These are phyloP conservation scores for Dipodascus geniculatus DNA, from an alignment of 805 yeast genomes.

Conservation along the genomic window DNA sequence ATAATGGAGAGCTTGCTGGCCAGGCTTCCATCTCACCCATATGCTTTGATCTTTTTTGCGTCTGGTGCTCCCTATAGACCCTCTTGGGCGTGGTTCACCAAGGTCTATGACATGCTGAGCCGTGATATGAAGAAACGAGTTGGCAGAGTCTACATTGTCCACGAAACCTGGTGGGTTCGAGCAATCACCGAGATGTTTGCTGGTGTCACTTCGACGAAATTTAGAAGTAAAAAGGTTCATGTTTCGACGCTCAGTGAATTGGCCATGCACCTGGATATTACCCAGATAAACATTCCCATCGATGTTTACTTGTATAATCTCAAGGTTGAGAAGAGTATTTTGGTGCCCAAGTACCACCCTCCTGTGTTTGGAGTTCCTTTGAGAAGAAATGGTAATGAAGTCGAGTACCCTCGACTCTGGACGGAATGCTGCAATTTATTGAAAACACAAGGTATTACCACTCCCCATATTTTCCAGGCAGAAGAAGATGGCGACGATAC, in stretches of 20 bases:
- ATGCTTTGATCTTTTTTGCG: slow-evolving; percentile 64
- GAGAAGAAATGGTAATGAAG: slow-evolving; percentile 19
- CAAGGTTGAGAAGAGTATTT: slow-evolving; percentile 37
- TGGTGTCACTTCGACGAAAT: slow-evolving; percentile 45
- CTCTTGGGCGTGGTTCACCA: slow-evolving; percentile 61
- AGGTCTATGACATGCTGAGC: slow-evolving; percentile 46
- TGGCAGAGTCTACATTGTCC: slow-evolving; percentile 62
- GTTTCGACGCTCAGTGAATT: slow-evolving; percentile 40
- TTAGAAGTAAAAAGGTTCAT: slow-evolving; percentile 32
- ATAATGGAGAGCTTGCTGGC: slow-evolving; percentile 46
- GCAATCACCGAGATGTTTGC: slow-evolving; percentile 62
- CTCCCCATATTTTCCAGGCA: slow-evolving; percentile 10
- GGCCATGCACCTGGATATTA: slow-evolving; percentile 56
- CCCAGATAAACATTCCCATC: slow-evolving; percentile 62
- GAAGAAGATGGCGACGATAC: slow-evolving; percentile 8
- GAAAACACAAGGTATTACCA: slow-evolving; percentile 7
- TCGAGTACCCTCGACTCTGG: slow-evolving; percentile 26
- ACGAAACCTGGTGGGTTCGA: slow-evolving; percentile 82
- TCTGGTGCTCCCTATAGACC: slow-evolving; percentile 60
- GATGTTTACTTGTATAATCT: slow-evolving; percentile 61
- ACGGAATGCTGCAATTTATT: slow-evolving; percentile 13
- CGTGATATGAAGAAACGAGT: slow-evolving; percentile 41
- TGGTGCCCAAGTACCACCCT: slow-evolving; percentile 32
- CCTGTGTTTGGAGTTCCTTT: slow-evolving; percentile 22
- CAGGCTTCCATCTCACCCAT: slow-evolving; percentile 48